Base-by-base conservation (phyloP, 176 grass and related monocot species). In the Elymus sibiricus region DNA sequence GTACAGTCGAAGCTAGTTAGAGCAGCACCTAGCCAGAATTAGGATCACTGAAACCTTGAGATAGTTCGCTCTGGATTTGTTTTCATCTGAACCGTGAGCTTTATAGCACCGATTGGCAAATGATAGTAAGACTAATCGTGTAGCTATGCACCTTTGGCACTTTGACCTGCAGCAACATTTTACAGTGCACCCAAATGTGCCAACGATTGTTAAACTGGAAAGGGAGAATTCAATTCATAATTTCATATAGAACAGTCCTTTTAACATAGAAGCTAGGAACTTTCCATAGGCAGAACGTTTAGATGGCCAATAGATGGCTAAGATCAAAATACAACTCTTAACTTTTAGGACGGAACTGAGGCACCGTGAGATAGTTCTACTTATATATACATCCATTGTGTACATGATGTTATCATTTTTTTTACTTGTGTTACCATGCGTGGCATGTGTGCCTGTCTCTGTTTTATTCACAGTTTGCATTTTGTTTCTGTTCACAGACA, bases 401-500 rank as follows among this genome's bases (percentile, higher is more conserved):
- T 64, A 82, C 24, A 76, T 22, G 12, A 31, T 6, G 1, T 27
- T 74, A 9, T 43, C 32, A 4, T 73, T 55, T 2, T 2, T 83
- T 40, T 1, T 15, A 37, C 3, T 59, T 68, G 3, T 61, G 11
- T 76, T 22, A 24, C 9, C 42, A 58, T 47, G 35, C 63, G 42
- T 22, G 17, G 4, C 51, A 74, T 40, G 29, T 76, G 46, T 13
- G 11, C 11, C 0, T 19, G 24, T 68, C 37, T 77, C 24, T 84
- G n/a, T 8, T 78, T 63, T 37, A 81, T 80, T 79, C 73, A 66
- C 1, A n/a, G 5, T 46, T 64, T 37, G 2, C 42, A 84, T 86
- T 44, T 83, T 53, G 2, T 61, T 95, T 88, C 61, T 84, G 22
- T 90, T 73, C 79, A 72, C 90, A 96, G 94, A 99, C 97, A 62